Conservation (phyloP, 495 filamentous ascomycete species). For the Aspergillus wentii region DNA sequence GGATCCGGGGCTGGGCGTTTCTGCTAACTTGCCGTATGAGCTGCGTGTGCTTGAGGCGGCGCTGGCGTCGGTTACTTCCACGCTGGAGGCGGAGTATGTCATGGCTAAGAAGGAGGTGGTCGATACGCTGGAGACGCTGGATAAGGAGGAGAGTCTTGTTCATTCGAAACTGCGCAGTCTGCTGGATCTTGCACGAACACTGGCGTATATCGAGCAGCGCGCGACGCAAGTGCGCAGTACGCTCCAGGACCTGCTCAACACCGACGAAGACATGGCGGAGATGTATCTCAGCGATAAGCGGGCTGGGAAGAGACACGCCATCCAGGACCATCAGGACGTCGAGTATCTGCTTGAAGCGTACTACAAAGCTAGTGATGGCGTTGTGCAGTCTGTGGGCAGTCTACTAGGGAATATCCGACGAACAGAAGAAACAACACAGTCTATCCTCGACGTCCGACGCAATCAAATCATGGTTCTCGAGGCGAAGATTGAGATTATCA, state of each 20-base stretch:
- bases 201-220: constrained; percentile 22
- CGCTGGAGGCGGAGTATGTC: constrained; percentile 24
- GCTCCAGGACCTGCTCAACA: constrained; percentile 21
- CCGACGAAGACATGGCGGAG: constrained; percentile 33
- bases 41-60: constrained; percentile 78
- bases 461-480: constrained; percentile 35
- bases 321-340: constrained; percentile 27
- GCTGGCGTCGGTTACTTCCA: constrained; percentile 54
- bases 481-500: constrained; percentile 25
- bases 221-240: constrained; percentile 23
- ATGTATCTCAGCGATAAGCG: constrained; percentile 39
- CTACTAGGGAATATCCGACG: constrained; percentile 20
- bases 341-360: constrained; percentile 33
- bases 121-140: constrained; percentile 12
- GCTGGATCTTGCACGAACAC: constrained; percentile 16
- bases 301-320: constrained; percentile 20
- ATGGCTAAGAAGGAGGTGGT: constrained; percentile 13
- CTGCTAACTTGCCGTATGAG: constrained; percentile 58
- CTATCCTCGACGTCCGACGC: constrained; percentile 23
- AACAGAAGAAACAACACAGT: constrained; percentile 21
- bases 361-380: constrained; percentile 23
- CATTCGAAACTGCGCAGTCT: constrained; percentile 12
- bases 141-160: constrained; percentile 15
- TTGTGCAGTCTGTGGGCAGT: constrained; percentile 18
- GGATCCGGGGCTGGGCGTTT: constrained; percentile 37